Evolutionary conservation across 306 rosid species (phyloP), one percentile per base, ranked within the genome.

Genomic region (Cucumis melo): DNA sequence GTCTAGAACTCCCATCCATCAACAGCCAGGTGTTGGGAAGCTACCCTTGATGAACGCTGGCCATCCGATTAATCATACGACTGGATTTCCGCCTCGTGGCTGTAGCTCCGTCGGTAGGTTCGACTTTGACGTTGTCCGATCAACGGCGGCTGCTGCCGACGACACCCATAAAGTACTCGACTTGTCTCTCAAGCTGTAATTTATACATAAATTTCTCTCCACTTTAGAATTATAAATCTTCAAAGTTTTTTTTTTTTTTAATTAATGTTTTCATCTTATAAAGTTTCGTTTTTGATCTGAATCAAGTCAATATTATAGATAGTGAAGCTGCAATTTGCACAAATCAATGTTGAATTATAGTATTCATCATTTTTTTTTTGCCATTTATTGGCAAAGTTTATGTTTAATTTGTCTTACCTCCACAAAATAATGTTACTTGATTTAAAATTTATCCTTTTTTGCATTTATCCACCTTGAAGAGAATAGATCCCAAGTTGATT

Each of bases 181-280:
- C 59, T 48, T 71, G 76, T 71, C 76, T 5, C 59, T 71, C 3
- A 71, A 71, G 76, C 42, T 71, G 76, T 71, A 71, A 27, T 48
- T 48, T 48, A 50, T 15, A 48, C 23, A 71, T 15, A 23, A 8
- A n/a, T 8, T 44, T 70, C 57, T 44, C 57, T 42, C 13, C 19
- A 44, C 38, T 68, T 71, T 48, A 48, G 59, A 50, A 27, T 3
- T 27, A 24, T 15, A 71, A 23, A 70, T 13, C 7, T 70, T 44
- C 21, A 13, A 44, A 7, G 17, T 23, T 42, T 20, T 42, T 41
- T 3, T 14, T 44, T 44, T 23, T 11, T 7, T 13, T 20, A 32
- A 32, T 65, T 21, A 9, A 65, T 13, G 39, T 12, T 63, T 63
- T 3, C 21, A 63, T 65, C 50, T 19, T 38, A 5, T 65, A 38